Percentiles rank a stretch among this genome's conserved stretches.
phyloP scores from a whole-genome alignment of 2,329 filamentous ascomycete genomes.

The Fusarium vanettenii region DNA sequence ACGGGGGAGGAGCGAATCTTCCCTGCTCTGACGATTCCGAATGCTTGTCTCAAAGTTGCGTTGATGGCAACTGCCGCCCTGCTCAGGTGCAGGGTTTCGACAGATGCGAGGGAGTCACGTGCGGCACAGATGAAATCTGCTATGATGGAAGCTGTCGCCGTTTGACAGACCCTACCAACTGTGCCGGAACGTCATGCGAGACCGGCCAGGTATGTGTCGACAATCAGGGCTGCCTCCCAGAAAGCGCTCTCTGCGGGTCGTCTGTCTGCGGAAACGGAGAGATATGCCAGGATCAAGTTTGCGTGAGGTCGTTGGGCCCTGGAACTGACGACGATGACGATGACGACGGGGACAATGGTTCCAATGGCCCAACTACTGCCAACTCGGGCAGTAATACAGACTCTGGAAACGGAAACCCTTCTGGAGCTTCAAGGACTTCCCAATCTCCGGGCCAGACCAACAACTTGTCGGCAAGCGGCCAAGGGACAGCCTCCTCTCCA shows the following conservation, averaged over 20 bases:
- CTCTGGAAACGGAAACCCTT: background rate
- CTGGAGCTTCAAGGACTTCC: background rate
- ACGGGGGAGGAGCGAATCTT: background rate
- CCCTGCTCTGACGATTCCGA: background rate
- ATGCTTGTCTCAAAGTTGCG: background rate
- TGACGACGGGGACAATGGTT: background rate
- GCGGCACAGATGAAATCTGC: background rate
- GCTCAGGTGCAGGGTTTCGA: background rate
- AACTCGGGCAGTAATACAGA: background rate
- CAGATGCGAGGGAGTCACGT: background rate
- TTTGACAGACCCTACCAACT: background rate
- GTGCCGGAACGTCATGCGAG: background rate
- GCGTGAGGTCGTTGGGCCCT: background rate
- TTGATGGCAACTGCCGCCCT: background rate
- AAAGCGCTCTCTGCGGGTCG: background rate
- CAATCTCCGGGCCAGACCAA: background rate
- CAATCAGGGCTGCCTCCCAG: background rate
- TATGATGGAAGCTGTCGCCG: background rate
- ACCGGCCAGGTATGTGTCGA: background rate
- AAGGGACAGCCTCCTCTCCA: background rate
- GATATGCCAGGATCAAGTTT: background rate
- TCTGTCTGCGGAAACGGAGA: background rate
- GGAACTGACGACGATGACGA: background rate
- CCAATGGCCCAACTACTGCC: background rate
- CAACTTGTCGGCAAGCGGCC: background rate